A percentile compares a stretch with the other conserved stretches of the same genome.
phyloP scores from a whole-genome alignment of 2,329 filamentous ascomycete genomes.

The Teratosphaeria gauchensis region DNA sequence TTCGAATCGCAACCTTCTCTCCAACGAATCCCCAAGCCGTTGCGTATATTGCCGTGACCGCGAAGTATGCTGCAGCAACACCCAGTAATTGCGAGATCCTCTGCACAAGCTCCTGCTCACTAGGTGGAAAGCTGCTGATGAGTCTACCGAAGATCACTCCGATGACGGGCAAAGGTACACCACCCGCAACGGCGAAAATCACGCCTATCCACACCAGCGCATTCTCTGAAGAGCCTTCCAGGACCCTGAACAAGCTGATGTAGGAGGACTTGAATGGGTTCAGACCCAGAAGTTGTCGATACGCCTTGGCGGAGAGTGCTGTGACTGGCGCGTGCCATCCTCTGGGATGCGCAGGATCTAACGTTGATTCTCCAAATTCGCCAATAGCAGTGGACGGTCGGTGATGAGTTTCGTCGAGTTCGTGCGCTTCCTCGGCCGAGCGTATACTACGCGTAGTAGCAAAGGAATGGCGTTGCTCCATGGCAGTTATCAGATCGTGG shows the following conservation, averaged over 20 bases:
- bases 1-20: constrained; percentile 38
- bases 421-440: neutral
- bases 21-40: constrained; percentile 42
- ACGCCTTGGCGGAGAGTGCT: constrained; percentile 8
- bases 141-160: constrained; percentile 39
- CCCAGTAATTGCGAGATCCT: constrained; percentile 36
- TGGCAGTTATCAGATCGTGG: neutral
- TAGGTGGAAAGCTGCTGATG: constrained; percentile 42
- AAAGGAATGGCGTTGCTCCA: neutral
- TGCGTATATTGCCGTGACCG: constrained; percentile 41
- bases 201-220: constrained; percentile 26
- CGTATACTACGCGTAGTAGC: neutral
- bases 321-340: constrained; percentile 6
- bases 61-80: constrained; percentile 39
- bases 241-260: constrained; percentile 37
- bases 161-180: constrained; percentile 33
- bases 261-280: constrained; percentile 42
- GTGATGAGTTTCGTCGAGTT: neutral
- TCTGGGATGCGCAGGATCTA: constrained; percentile 13
- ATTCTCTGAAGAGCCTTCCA: constrained; percentile 33
- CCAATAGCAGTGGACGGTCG: neutral
- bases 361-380: constrained; percentile 7
- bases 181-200: constrained; percentile 29
- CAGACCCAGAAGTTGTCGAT: constrained; percentile 30
- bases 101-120: constrained; percentile 32